Base-by-base conservation (phyloP, 2,329 filamentous ascomycete genomes). In the Fonsecaea pedrosoi region DNA sequence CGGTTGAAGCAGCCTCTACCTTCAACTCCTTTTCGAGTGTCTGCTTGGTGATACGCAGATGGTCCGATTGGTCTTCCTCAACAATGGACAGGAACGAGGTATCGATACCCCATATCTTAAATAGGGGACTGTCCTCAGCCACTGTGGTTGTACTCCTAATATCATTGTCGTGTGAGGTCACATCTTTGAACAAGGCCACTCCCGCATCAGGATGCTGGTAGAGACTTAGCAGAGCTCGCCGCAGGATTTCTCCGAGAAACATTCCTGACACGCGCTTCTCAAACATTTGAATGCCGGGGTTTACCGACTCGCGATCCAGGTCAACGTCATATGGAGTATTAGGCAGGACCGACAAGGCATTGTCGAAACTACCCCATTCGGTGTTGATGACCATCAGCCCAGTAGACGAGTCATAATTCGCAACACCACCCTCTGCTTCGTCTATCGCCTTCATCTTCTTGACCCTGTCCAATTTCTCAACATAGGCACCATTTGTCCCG, bases 291-390 rank as follows among this genome's bases (percentile, higher is more conserved):
- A 96, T 88, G 32, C 95, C 95, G 0, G 94, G 94, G 79, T 99
- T 98, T 73, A 92, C 88, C 71, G 90, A 95, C 67, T 90, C 87
- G 64, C 83, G 82, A 78, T 99, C 94, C 30, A 99, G 84, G 65
- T 88, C 85, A 58, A 84, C 81, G 77, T 99, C 95, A 81, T 92
- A 98, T 0, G 87, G 82, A 0, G 94, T 98, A 74, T 89, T 90
- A 54, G 94, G 95, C 48, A 99, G 85, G 21, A 96, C 91, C 73
- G 90, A 92, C 71, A 98, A 87, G 73, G 91, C 87, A 81, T 98
- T 98, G 81, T 99, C 95, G 75, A 99, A 99, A 65, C 92, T 96
- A 69, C 95, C 95, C 95, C 95, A 99, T 81, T 99, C 95, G 0
- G 92, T 94, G 81, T 99, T 99, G 81, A 99, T 87, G 66, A 99